Evolutionary conservation across 2,329 filamentous ascomycete genomes (phyloP).

Genomic region (Colletotrichum agaves): DNA sequence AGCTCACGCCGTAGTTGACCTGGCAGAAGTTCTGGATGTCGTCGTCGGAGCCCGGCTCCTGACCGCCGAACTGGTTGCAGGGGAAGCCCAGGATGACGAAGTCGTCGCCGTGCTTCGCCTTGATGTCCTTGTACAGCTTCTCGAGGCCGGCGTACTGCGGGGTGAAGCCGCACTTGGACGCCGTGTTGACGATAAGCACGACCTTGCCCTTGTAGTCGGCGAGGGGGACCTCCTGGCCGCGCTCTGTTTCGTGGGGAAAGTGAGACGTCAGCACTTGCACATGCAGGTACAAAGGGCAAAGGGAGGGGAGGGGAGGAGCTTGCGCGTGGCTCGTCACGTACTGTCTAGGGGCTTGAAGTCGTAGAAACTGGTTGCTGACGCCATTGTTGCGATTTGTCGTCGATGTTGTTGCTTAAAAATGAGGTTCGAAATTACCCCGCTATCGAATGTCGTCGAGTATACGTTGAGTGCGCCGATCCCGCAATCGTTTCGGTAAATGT

Average conservation of each 20-base stretch:
- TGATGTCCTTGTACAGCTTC: constrained; percentile 84
- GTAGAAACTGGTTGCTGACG: constrained; percentile 69
- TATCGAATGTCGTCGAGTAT: constrained; percentile 18
- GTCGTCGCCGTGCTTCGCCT: constrained; percentile 74
- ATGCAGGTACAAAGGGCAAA: neutral
- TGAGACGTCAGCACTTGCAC: neutral
- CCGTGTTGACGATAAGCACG: constrained; percentile 95
- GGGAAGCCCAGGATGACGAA: constrained; percentile 95
- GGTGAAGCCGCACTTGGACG: constrained; percentile 98
- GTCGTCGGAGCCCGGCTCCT: constrained; percentile 87
- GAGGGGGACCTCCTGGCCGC: constrained; percentile 77
- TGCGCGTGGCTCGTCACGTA: constrained; percentile 57
- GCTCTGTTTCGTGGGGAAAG: constrained; percentile 63
- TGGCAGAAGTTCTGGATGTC: constrained; percentile 89
- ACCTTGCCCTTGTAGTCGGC: constrained; percentile 87
- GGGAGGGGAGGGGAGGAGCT: too few species aligned
- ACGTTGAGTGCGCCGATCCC: neutral
- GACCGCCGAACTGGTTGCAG: constrained; percentile 95
- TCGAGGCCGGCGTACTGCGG: constrained; percentile 94
- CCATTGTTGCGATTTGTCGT: constrained; percentile 44
- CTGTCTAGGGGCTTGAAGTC: constrained; percentile 87
- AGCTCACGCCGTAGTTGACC: constrained; percentile 92
- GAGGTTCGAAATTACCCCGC: constrained; percentile 14
- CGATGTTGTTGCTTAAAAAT: neutral
- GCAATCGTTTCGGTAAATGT: neutral